Evolutionary conservation across 352 stramenopile species (phyloP).

Genomic region (Hyaloperonospora arabidopsidis): DNA sequence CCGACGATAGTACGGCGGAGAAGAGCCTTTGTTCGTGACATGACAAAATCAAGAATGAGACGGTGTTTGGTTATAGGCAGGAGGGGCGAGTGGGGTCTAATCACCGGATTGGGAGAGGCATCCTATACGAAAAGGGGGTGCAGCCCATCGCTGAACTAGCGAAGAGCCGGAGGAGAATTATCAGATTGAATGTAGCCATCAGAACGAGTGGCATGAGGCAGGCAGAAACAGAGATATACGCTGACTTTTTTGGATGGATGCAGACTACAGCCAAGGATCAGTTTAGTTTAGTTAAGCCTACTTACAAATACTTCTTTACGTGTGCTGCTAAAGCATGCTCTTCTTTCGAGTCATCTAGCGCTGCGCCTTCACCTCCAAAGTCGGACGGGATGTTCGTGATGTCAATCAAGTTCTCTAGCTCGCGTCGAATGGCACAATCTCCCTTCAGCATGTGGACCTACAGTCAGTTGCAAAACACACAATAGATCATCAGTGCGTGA

Average conservation of each 20-base stretch:
- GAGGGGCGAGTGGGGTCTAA: slow-evolving; percentile 8
- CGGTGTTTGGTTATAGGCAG: not conserved
- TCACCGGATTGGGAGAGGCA: slow-evolving; percentile 10
- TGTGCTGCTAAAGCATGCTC: slow-evolving; percentile 55
- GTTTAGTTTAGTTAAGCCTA: slow-evolving; percentile 20
- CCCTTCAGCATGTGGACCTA: slow-evolving; percentile 81
- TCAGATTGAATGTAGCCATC: too few species aligned
- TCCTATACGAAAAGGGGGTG: slow-evolving; percentile 22
- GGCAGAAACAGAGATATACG: too few species aligned
- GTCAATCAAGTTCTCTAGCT: slow-evolving; percentile 68
- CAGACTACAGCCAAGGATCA: not conserved
- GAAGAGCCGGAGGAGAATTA: not conserved
- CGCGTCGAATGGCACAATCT: slow-evolving; percentile 52
- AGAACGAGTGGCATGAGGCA: too few species aligned
- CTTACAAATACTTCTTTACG: slow-evolving; percentile 61
- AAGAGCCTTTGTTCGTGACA: slow-evolving; percentile 21
- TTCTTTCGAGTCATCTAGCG: slow-evolving; percentile 63
- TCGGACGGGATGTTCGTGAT: slow-evolving; percentile 61
- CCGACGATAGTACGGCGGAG: slow-evolving; percentile 13
- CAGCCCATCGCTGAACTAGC: slow-evolving; percentile 20
- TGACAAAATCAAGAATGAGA: slow-evolving; percentile 22
- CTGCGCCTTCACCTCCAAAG: slow-evolving; percentile 49
- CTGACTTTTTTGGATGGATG: too few species aligned
- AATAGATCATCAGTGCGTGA: not conserved
- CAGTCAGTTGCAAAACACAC: not conserved